Percentiles rank a stretch among this genome's conserved stretches.
phyloP scores from a whole-genome alignment of 495 filamentous ascomycete species.

The Xylaria grammica region DNA sequence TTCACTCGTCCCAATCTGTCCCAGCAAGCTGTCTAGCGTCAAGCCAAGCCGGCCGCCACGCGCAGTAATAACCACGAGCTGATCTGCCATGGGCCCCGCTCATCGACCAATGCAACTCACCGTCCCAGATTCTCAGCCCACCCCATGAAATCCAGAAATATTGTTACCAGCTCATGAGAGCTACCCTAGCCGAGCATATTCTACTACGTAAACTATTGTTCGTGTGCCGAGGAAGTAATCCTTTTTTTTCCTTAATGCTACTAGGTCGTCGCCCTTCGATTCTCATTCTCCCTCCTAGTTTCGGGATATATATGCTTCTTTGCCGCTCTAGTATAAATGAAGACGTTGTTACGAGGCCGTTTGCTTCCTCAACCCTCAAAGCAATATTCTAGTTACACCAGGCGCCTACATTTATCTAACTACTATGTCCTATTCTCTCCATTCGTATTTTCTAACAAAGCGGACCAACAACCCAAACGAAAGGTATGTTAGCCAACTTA shows the following conservation, averaged over 20 bases:
- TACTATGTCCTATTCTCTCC: neutral
- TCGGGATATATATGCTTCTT: too few species aligned
- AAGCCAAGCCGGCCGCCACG: slow-evolving; percentile 21
- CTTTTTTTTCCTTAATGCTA: too few species aligned
- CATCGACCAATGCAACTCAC: slow-evolving; percentile 20
- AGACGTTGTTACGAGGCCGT: too few species aligned
- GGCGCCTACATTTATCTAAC: neutral
- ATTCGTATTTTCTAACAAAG: neutral
- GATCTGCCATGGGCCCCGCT: slow-evolving; percentile 23
- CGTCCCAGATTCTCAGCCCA: neutral
- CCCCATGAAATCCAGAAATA: slow-evolving; percentile 10
- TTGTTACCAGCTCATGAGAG: slow-evolving; percentile 16
- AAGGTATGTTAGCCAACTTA: neutral
- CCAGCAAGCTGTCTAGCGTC: slow-evolving; percentile 23
- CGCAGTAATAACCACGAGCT: slow-evolving; percentile 20
- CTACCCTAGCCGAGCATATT: slow-evolving; percentile 9
- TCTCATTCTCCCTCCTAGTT: too few species aligned
- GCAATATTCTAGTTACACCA: too few species aligned
- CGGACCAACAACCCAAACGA: neutral
- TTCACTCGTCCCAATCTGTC: slow-evolving; percentile 17
- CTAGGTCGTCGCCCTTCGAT: too few species aligned
- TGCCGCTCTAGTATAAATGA: too few species aligned
- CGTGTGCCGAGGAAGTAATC: neutral
- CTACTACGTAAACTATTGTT: too few species aligned
- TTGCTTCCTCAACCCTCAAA: too few species aligned